Evolutionary conservation across 352 stramenopile species (phyloP).

Genomic region (Pythium guiyangense): DNA sequence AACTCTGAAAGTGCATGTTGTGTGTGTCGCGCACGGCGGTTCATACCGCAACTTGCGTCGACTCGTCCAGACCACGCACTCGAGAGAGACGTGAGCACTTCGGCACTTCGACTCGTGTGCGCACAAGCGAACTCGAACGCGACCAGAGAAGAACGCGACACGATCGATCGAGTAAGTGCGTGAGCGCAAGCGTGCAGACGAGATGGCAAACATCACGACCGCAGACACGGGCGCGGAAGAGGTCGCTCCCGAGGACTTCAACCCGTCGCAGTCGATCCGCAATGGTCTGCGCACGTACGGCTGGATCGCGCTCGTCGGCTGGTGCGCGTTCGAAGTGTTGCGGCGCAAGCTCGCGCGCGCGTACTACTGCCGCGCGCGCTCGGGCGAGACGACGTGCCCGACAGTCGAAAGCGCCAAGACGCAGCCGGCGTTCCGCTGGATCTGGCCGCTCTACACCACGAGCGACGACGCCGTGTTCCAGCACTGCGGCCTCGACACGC

Average conservation of each 20-base stretch:
- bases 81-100: too few relatives aligned
- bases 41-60: too few relatives aligned
- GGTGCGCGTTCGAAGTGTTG: constrained; percentile 57
- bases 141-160: too few relatives aligned
- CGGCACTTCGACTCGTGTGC: too few relatives aligned
- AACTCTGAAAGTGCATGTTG: too few relatives aligned
- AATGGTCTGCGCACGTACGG: constrained; percentile 65
- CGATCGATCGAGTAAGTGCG: too few relatives aligned
- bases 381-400: constrained; percentile 44
- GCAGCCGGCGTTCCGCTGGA: constrained; percentile 43
- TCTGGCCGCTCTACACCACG: constrained; percentile 47
- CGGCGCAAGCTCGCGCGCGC: constrained; percentile 50
- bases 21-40: too few relatives aligned
- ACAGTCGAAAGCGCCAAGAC: constrained; percentile 31
- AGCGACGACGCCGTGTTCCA: constrained; percentile 61
- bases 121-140: too few relatives aligned
- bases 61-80: too few relatives aligned
- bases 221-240: background rate
- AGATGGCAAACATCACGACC: background rate
- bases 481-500: too few relatives aligned
- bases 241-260: constrained; percentile 35
- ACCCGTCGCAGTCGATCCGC: constrained; percentile 57
- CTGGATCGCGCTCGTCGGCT: constrained; percentile 53
- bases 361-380: constrained; percentile 74
- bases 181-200: too few relatives aligned